Conservation (phyloP, 2,329 filamentous ascomycete genomes). For the Trichophaea hybrida region DNA sequence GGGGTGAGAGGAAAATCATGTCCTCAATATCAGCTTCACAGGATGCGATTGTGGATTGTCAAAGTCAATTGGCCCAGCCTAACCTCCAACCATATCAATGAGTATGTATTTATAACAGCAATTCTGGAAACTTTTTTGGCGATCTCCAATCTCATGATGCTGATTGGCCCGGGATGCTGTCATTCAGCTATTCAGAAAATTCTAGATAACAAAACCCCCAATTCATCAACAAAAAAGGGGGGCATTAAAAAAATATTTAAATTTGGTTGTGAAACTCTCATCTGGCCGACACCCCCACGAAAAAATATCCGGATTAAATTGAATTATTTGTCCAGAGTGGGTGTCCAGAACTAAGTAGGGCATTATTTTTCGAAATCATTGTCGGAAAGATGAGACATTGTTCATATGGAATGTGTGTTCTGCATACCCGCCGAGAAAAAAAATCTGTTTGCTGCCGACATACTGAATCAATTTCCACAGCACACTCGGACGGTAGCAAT, state of each 20-base stretch:
- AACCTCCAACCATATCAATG: neutral
- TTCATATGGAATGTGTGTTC: neutral
- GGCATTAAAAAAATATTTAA: neutral
- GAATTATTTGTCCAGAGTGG: neutral
- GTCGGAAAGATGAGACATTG: neutral
- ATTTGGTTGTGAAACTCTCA: neutral
- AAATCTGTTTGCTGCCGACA: neutral
- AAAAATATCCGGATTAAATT: neutral
- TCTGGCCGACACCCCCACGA: neutral
- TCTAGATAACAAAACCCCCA: neutral
- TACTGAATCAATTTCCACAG: neutral
- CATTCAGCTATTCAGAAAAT: neutral
- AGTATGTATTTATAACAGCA: neutral
- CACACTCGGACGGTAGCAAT: neutral
- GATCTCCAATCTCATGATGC: neutral
- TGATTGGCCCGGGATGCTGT: too few species aligned
- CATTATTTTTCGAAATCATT: neutral
- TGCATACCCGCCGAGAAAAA: neutral
- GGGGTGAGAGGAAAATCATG: neutral
- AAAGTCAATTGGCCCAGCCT: neutral
- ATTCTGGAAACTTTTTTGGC: neutral
- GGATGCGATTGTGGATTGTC: neutral
- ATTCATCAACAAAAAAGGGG: neutral
- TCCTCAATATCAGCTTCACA: neutral
- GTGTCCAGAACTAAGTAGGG: neutral